Evolutionary conservation across 345 rosid species (phyloP).

Genomic region (Dimocarpus longan): DNA sequence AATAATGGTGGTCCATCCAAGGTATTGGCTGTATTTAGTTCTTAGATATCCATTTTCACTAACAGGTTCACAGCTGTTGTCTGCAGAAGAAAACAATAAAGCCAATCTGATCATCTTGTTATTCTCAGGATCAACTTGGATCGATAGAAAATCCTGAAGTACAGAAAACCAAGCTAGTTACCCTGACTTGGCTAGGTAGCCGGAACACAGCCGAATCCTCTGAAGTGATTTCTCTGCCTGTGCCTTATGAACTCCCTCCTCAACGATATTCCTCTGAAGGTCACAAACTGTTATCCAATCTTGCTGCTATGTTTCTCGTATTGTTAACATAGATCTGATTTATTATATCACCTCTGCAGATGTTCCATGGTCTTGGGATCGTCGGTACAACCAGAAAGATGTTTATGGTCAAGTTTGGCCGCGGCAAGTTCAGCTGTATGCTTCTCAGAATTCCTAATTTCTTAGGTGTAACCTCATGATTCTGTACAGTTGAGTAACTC

Average conservation of each 20-base stretch:
- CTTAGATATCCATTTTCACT: background rate
- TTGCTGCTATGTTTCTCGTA: background rate
- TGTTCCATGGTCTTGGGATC: slow-evolving; percentile 96
- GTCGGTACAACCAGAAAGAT: slow-evolving; percentile 69
- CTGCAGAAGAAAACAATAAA: background rate
- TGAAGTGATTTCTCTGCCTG: slow-evolving; percentile 60
- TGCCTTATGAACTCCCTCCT: slow-evolving; percentile 88
- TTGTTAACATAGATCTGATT: slow-evolving; percentile 11
- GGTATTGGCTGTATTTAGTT: slow-evolving; percentile 28
- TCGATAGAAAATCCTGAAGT: slow-evolving; percentile 25
- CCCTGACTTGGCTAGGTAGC: slow-evolving; percentile 63
- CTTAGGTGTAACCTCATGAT: background rate
- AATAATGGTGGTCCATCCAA: slow-evolving; percentile 25
- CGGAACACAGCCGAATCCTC: slow-evolving; percentile 30
- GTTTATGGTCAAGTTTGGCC: slow-evolving; percentile 91
- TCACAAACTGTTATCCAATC: slow-evolving; percentile 19
- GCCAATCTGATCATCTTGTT: background rate
- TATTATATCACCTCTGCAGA: slow-evolving; percentile 43
- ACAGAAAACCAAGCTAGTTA: slow-evolving; percentile 53
- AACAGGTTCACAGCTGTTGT: background rate
- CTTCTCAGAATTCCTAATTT: slow-evolving; percentile 31
- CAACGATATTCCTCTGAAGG: slow-evolving; percentile 73
- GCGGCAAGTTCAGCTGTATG: slow-evolving; percentile 40
- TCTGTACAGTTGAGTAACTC: slow-evolving; percentile 10
- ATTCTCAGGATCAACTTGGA: slow-evolving; percentile 30